Evolutionary conservation across 805 yeast genomes (phyloP), one percentile per base, ranked within the genome.

Genomic region (Sugiyamaella boreocaroliniensis): DNA sequence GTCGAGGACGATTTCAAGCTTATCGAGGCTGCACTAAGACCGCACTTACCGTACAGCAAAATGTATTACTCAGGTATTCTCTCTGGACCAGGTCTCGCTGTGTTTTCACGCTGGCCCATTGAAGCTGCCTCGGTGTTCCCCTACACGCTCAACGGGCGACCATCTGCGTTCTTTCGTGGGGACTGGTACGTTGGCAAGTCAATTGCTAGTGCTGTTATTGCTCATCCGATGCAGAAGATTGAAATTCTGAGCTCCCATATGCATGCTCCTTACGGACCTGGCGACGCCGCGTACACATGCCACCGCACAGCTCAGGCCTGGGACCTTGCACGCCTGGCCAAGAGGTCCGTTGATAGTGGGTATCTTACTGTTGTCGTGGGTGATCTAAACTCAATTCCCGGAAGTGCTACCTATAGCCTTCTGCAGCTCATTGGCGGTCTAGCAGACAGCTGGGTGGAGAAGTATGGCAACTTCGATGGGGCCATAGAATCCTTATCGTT

Each of bases 111-210:
- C 58, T 78, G 86, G 56, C 97, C 97, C 2, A 89, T 93, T 40
- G 83, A 77, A 47, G 79, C 82, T 14, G 81, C 96, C 0, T 86
- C 85, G 64, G 68, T 93, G 46, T 85, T 86, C 64, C 72, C 95
- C 18, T 93, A 88, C 64, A 95, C 97, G 0, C 79, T 93, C 56
- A 93, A 92, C 67, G 99, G 99, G 1, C 74, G 97, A 49, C 96
- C 98, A 1, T 81, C 89, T 43, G 99, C 99, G 0, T 84, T 93
- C 58, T 85, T 80, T 72, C 73, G 98, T 54, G 99, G 99, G 40
- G 99, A 93, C 67, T 93, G 97, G 96, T 88, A 80, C 59, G 99
- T 93, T 19, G 99, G 99, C 8, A 93, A 93, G 65, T 78, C 92
- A 8, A 79, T 89, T 16, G 85, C 95, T 0, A 81, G 89, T 2